Evolutionary conservation across 2,329 filamentous ascomycete species (phyloP).

Genomic region (Chaetoscypha palmicola): DNA sequence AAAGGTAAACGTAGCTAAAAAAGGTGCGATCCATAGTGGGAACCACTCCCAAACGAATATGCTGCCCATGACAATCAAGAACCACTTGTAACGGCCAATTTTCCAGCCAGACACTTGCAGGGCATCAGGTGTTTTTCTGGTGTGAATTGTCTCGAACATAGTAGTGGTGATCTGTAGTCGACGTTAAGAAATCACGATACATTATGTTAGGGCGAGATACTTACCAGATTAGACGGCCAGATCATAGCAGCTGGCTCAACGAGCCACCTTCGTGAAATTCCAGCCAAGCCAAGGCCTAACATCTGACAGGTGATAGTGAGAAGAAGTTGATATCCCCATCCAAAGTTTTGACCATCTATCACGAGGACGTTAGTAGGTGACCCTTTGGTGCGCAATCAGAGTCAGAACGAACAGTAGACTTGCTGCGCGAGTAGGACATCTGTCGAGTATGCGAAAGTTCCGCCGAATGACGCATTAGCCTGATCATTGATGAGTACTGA

Average conservation of each 20-base stretch:
- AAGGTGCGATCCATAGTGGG: constrained; percentile 38
- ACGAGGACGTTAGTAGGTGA: no score
- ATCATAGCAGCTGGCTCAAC: constrained; percentile 56
- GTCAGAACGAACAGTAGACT: constrained; percentile 45
- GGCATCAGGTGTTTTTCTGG: constrained; percentile 4
- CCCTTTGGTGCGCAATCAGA: no score
- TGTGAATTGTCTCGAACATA: constrained; percentile 32
- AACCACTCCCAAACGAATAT: constrained; percentile 48
- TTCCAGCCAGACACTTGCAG: constrained; percentile 43
- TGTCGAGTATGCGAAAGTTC: constrained; percentile 58
- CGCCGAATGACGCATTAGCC: constrained; percentile 14
- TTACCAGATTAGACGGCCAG: constrained; percentile 51
- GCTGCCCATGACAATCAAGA: constrained; percentile 35
- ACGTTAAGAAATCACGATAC: constrained; percentile 39
- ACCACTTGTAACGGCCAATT: constrained; percentile 39
- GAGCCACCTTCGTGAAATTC: constrained; percentile 51
- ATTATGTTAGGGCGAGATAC: no score
- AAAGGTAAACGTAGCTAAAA: constrained; percentile 59
- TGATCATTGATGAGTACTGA: no score
- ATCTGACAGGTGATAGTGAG: constrained; percentile 54
- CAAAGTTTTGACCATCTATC: constrained; percentile 55
- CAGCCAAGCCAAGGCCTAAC: constrained; percentile 58
- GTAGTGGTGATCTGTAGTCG: constrained; percentile 20
- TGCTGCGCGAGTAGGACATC: constrained; percentile 66
- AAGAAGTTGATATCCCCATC: constrained; percentile 53